Evolutionary conservation across 106 monocot genomes (phyloP), one percentile per base, ranked within the genome.

Genomic region (Apostasia shenzhenica): DNA sequence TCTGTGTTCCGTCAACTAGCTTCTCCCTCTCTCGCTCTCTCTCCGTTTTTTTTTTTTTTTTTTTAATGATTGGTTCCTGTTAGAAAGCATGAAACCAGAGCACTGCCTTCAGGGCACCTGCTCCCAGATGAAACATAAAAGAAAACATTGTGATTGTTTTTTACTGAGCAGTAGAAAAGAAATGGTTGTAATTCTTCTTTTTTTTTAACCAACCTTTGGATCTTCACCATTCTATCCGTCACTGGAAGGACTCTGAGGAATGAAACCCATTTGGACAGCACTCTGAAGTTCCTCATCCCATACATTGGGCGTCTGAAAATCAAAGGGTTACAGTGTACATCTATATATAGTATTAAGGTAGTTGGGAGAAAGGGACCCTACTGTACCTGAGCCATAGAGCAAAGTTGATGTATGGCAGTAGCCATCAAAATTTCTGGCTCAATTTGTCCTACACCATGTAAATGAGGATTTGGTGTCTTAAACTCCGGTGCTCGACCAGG

Each of bases 201-300:
- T 26, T 43, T 61, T 61, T 40, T 59, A 38, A 63, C 44, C 8
- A 1, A 63, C 43, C 45, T 63, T 45, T 37, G 65, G 11, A 48
- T 14, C 65, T 49, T 37, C 37, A 37, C 26, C 65, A 48, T 64
- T 40, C 41, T 48, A 8, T 48, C 37, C 65, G 48, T 47, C 48
- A 48, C 8, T 65, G 48, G 37, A 4, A 6, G 37, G 65, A 12
- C 48, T 41, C 37, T 46, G 48, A 45, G 69, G 46, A 14, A 70
- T 70, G 45, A 72, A 70, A 13, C 79, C 70, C 79, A 80, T 85
- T 41, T 85, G 82, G 69, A 84, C 73, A 54, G 84, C 81, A 75
- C 76, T 88, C 67, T 88, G 84, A 58, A 82, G 78, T 37, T 88
- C 88, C 67, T 87, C 75, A 63, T 79, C 88, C 84, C 84, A 82